Evolutionary conservation across 352 stramenopile genomes (phyloP), one percentile per base, ranked within the genome.

Genomic region (Aphanomyces invadans): DNA sequence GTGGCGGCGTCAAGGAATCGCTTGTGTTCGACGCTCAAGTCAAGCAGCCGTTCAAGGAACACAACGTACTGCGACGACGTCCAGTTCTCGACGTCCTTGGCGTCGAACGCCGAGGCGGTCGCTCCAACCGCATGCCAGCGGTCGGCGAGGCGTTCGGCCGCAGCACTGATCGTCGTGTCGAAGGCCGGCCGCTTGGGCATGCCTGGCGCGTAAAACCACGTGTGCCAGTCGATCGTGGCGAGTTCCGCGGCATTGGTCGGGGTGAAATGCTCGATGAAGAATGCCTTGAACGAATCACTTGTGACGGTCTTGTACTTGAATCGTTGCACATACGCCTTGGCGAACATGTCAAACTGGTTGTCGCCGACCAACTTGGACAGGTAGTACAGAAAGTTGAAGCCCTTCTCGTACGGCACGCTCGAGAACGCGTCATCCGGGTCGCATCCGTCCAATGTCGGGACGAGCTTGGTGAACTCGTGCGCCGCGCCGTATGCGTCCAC

Each of bases 391-490:
- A 87, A 70, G 42, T 81, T 81, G 60, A 84, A 89, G 5, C 84
- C 86, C 77, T 98, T 99, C 75, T 99, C 96, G 74, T 99, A 99
- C 19, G 95, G 91, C 0, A 99, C 81, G 17, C 74, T 85, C 36
- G 83, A 97, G 74, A 98, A 99, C 12, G 92, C 83, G 65, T 98
- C 94, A 74, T 99, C 96, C 3, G 96, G 96, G 74, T 99, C 96
- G n/a, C 88, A 74, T 59, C 90, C 88, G 19, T 92, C 85, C 1
- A 88, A 68, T 28, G 89, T 70, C 0, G 90, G 85, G 32, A 98
- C 85, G 17, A 99, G 61, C 49, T 80, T 81, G 32, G 92, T 98
- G 70, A 96, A 97, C 45, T 86, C 68, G 28, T 96, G 81, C 23
- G 62, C 65, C 2, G 74, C 57, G 54, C 88, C 88, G 28, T 83